Conservation (phyloP, 2,329 filamentous ascomycete genomes). For the Ceratocystis diversiconidia region DNA sequence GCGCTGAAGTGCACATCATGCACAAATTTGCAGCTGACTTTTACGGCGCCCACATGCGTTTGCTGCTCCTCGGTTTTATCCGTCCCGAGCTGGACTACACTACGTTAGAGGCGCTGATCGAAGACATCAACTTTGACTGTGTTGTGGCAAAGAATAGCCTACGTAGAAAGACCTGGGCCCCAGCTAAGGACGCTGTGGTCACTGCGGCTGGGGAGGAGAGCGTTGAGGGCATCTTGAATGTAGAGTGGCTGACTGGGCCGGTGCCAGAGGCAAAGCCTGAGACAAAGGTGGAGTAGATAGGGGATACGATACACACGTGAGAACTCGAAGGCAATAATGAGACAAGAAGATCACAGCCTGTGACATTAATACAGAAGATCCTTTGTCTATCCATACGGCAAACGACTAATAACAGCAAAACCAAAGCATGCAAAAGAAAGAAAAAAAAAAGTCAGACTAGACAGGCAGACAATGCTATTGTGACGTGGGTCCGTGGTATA, state of each 20-base stretch:
- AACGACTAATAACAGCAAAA: background rate
- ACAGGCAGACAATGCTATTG: background rate
- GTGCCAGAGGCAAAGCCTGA: slow-evolving; percentile 17
- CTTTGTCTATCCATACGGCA: background rate
- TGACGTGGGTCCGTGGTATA: background rate
- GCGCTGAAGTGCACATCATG: slow-evolving; percentile 82
- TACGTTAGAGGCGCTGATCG: slow-evolving; percentile 65
- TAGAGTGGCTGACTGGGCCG: slow-evolving; percentile 28
- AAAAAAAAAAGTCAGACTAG: background rate
- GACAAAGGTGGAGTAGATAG: background rate
- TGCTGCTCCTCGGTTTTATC: slow-evolving; percentile 76
- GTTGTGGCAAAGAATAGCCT: slow-evolving; percentile 66
- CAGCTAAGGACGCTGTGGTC: slow-evolving; percentile 27
- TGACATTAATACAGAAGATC: background rate
- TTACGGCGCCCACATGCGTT: slow-evolving; percentile 65
- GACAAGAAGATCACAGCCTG: background rate
- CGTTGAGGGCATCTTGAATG: slow-evolving; percentile 24
- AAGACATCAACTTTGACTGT: slow-evolving; percentile 82
- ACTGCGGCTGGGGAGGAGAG: slow-evolving; percentile 19
- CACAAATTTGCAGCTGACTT: slow-evolving; percentile 67
- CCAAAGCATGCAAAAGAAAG: background rate
- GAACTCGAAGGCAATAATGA: background rate
- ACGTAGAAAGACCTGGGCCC: slow-evolving; percentile 46
- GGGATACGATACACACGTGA: background rate
- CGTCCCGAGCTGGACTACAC: slow-evolving; percentile 81